phyloP scores from a whole-genome alignment of 345 rosid genomes.

The Noccaea bulbosa region DNA sequence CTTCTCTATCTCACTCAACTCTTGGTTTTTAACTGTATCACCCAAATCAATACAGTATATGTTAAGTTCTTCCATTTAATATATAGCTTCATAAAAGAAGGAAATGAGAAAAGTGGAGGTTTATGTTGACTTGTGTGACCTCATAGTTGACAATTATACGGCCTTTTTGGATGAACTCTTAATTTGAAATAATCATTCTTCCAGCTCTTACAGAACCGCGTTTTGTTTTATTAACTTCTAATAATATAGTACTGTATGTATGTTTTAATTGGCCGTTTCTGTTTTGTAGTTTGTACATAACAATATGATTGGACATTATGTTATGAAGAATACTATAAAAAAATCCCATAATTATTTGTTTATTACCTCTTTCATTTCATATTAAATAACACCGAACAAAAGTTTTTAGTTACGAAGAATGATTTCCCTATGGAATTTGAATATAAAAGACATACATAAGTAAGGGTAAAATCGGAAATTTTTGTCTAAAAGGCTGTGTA shows the following conservation, averaged over 20 bases:
- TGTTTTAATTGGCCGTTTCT: neutral
- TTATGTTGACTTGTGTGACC: conserved; percentile 36
- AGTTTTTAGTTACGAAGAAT: neutral
- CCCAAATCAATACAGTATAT: neutral
- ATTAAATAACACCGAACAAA: too few relatives aligned
- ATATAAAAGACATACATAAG: neutral
- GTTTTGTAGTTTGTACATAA: too few relatives aligned
- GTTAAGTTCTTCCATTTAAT: neutral
- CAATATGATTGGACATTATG: conserved; percentile 17
- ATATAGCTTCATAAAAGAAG: too few relatives aligned
- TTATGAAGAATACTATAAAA: conserved; percentile 5
- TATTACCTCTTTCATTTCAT: too few relatives aligned
- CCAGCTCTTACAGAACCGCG: conserved; percentile 38
- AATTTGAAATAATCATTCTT: conserved; percentile 17
- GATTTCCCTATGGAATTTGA: conserved; percentile 8
- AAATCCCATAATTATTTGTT: neutral
- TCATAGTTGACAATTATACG: conserved; percentile 27
- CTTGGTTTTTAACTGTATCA: too few relatives aligned
- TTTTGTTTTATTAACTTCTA: conserved; percentile 29
- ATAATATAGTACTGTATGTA: too few relatives aligned
- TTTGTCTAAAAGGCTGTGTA: neutral
- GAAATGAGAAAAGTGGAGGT: conserved; percentile 24
- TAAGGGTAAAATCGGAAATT: conserved; percentile 36
- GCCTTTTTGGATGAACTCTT: neutral
- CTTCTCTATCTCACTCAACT: too few relatives aligned